These are phyloP conservation scores for Suillus ampliporus DNA, from an alignment of 768 basidiomycete species.

Conservation along the genomic window DNA sequence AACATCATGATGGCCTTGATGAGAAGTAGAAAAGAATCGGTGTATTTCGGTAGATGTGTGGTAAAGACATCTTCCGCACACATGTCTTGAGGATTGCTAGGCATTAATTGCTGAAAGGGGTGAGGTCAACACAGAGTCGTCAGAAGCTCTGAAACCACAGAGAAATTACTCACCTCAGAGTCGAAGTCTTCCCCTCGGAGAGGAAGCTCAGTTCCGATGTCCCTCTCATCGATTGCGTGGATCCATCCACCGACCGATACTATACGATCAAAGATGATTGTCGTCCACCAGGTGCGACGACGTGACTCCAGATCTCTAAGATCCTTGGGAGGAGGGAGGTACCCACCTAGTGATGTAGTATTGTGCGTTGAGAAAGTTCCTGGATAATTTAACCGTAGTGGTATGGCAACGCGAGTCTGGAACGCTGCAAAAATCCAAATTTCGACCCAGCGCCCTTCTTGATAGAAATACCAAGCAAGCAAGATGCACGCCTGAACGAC, in stretches of 20 bases:
- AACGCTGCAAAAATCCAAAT: conserved; percentile 92
- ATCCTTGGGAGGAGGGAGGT: conserved; percentile 80
- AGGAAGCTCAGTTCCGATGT: conserved; percentile 85
- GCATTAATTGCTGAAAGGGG: conserved; percentile 54
- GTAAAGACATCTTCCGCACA: conserved; percentile 67
- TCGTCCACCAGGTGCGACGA: conserved; percentile 91
- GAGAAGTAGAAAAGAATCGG: conserved; percentile 81
- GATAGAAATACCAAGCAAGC: conserved; percentile 90
- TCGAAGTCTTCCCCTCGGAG: conserved; percentile 79
- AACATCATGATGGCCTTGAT: conserved; percentile 87
- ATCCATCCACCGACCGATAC: conserved; percentile 85
- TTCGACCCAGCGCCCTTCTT: conserved; percentile 89
- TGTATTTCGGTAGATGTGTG: conserved; percentile 75
- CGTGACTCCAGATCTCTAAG: conserved; percentile 76
- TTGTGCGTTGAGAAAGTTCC: conserved; percentile 79
- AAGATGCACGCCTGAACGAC: conserved; percentile 88
- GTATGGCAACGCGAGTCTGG: conserved; percentile 81
- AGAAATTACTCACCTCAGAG: conserved; percentile 55
- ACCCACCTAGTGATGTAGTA: conserved; percentile 74
- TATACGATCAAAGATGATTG: conserved; percentile 84
- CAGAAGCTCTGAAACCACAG: conserved; percentile 9
- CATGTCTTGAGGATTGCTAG: conserved; percentile 80
- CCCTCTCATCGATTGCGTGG: conserved; percentile 82
- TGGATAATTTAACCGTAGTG: conserved; percentile 83
- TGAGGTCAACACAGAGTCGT: conserved; percentile 17